A percentile compares a stretch with the other conserved stretches of the same genome.
phyloP scores from a whole-genome alignment of 257 asterid genomes.

The Solanum virginianum region DNA sequence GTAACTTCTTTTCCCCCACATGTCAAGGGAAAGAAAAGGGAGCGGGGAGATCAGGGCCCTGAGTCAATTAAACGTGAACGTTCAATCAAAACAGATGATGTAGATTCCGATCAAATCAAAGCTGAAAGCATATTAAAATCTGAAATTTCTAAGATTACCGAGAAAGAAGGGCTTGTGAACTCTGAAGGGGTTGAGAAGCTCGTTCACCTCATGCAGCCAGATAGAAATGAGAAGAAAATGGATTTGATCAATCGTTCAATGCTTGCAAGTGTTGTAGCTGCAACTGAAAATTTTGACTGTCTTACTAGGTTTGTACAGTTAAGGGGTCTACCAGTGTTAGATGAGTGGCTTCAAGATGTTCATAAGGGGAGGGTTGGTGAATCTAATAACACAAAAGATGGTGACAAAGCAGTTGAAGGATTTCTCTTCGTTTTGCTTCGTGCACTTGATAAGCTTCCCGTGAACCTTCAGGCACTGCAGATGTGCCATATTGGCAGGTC shows the following conservation, averaged over 20 bases:
- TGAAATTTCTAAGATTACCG: conserved; percentile 66
- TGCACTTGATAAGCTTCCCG: conserved; percentile 88
- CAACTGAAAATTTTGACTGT: conserved; percentile 71
- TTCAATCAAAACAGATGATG: conserved; percentile 41
- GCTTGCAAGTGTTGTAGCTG: conserved; percentile 65
- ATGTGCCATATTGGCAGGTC: conserved; percentile 89
- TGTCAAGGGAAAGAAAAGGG: conserved; percentile 76
- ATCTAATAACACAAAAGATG: conserved; percentile 28
- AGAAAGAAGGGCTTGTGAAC: conserved; percentile 57
- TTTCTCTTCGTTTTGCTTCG: conserved; percentile 74
- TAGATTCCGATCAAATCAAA: conserved; percentile 29
- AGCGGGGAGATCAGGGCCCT: conserved; percentile 54
- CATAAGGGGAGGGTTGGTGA: conserved; percentile 59
- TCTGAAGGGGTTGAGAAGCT: conserved; percentile 81
- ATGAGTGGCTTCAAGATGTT: conserved; percentile 91
- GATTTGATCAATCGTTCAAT: conserved; percentile 56
- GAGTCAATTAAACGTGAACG: conserved; percentile 70
- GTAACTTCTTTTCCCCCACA: conserved; percentile 50
- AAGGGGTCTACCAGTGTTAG: conserved; percentile 63
- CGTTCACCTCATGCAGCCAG: conserved; percentile 61
- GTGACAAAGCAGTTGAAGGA: conserved; percentile 63
- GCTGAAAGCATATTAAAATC: conserved; percentile 36
- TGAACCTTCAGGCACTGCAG: conserved; percentile 76
- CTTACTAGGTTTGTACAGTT: conserved; percentile 64
- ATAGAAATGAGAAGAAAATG: conserved; percentile 43